Base-by-base conservation (phyloP, 306 rosid species). In the Medicago truncatula region DNA sequence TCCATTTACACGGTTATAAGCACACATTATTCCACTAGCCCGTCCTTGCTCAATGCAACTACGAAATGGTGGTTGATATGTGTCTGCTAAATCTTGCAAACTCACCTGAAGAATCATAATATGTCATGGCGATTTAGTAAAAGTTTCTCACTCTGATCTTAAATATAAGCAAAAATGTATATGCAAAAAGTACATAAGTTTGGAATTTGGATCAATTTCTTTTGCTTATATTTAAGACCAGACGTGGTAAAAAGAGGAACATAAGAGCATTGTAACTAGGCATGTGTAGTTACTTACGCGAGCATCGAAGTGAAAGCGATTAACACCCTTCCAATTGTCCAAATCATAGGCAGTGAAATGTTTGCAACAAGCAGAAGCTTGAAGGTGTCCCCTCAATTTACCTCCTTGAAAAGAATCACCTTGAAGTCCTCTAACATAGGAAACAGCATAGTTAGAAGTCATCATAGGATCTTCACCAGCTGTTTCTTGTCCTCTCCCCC, bases 401-500 rank as follows among this genome's bases (percentile, higher is more conserved):
- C 84, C 86, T 4, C 92, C 96, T 3, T 76, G 53, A 6, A 80
- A 87, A 39, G 96, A 80, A 64, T 95, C 91, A 0, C 97, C 99
- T 67, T 95, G 97, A 76, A 95, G 12, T 2, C 99, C 99, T 72
- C 97, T 88, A 15, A 95, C 97, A 70, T 49, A 95, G 1, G 96
- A 84, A 74, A 85, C 88, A 0, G 97, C 87, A 46, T 90, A 95
- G 23, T 71, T 82, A 0, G 96, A 88, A 2, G 88, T 71, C 16
- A 92, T 31, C 67, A 78, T 2, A 13, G 99, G 99, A 43, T 95
- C 99, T 82, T 95, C 99, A 9, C 99, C 99, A 1, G 97, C 89
- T 4, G 99, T 95, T 67, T 95, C 99, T 77, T 95, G 97, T 12
- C 99, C 99, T 81, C 99, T 85, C 0, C 99, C 97, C 99, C 97